Percentiles rank a stretch among this genome's conserved stretches.
Conservation (phyloP, 106 monocot species). For the Agapanthus africanus region DNA sequence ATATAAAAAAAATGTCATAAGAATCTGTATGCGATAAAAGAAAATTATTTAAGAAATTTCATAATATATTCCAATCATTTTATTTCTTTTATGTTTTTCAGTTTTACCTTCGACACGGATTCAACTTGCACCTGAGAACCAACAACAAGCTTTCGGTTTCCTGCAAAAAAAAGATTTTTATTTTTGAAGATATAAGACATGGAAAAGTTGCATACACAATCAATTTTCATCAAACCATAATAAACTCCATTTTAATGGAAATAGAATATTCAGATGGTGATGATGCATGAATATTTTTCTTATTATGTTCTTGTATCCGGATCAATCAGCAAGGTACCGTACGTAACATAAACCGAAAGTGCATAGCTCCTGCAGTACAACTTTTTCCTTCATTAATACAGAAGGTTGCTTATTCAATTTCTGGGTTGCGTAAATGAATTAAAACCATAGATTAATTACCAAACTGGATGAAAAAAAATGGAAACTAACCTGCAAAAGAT, state of each 20-base stretch:
- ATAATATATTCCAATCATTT: background rate
- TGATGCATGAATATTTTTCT: background rate
- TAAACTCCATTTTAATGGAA: background rate
- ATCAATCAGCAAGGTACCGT: no score
- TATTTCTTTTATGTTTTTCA: background rate
- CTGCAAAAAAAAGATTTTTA: slow-evolving; percentile 2
- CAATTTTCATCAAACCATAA: background rate
- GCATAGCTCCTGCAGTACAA: no score
- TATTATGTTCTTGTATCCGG: background rate
- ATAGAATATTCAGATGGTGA: background rate
- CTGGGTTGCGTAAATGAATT: background rate
- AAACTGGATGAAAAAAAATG: background rate
- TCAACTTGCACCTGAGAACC: background rate
- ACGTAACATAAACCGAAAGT: no score
- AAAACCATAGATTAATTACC: background rate
- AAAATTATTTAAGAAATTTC: background rate
- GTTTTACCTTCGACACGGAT: background rate
- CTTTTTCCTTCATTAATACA: background rate
- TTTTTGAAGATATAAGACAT: background rate
- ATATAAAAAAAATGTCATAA: background rate
- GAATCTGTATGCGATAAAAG: background rate
- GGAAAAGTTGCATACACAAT: background rate
- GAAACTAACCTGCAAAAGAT: slow-evolving; percentile 24
- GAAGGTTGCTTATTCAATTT: background rate
- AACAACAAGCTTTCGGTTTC: slow-evolving; percentile 4